These are phyloP conservation scores for Candida adriatica DNA, from an alignment of 805 yeast species.

Conservation along the genomic window DNA sequence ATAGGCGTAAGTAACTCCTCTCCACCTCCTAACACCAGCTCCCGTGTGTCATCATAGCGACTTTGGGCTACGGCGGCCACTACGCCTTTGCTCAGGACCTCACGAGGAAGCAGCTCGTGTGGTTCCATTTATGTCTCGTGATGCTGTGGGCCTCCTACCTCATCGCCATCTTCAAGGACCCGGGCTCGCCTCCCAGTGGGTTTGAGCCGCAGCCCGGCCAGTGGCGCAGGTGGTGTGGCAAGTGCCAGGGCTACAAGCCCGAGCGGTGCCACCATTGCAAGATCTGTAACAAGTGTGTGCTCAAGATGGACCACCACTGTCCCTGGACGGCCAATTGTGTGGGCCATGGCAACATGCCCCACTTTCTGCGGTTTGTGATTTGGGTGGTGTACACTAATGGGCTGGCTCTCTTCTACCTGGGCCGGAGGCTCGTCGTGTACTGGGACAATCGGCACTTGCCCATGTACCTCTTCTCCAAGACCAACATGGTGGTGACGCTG, in stretches of 20 bases:
- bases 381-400: constrained; percentile 55
- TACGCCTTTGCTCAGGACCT: constrained; percentile 40
- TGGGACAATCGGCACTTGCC: constrained; percentile 49
- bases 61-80: constrained; percentile 59
- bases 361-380: constrained; percentile 66
- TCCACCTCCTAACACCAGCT: constrained; percentile 32
- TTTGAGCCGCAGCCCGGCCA: constrained; percentile 38
- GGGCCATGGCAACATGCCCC: constrained; percentile 71
- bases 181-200: constrained; percentile 60
- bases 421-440: constrained; percentile 32
- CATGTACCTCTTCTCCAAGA: constrained; percentile 42
- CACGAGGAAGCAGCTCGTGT: constrained; percentile 31
- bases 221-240: constrained; percentile 67
- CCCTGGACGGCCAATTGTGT: constrained; percentile 95
- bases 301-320: constrained; percentile 90
- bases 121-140: constrained; percentile 40
- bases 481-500: constrained; percentile 49
- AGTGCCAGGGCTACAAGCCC: constrained; percentile 70
- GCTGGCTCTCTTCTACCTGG: constrained; percentile 37
- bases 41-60: constrained; percentile 54
- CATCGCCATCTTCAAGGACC: constrained; percentile 56
- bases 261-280: constrained; percentile 85
- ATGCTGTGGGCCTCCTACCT: constrained; percentile 71
- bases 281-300: constrained; percentile 63
- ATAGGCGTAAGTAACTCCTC: constrained; percentile 12